Conservation (phyloP, 129 eudicot genomes). For the carrot (Daucus carota) region DNA sequence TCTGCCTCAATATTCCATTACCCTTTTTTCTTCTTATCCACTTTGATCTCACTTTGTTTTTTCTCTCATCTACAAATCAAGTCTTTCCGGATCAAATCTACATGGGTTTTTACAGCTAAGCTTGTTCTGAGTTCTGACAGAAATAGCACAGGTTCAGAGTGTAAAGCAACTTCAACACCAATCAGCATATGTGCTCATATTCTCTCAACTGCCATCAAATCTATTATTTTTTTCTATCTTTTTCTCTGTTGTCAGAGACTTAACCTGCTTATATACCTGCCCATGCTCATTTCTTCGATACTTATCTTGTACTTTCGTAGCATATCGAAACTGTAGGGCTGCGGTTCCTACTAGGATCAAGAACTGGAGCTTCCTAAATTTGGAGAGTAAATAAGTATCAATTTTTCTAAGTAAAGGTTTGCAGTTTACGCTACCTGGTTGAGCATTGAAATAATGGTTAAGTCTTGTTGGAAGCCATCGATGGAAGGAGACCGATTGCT, state of each 20-base stretch:
- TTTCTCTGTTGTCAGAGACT: neutral
- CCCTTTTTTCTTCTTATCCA: neutral
- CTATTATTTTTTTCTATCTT: neutral
- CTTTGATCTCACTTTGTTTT: neutral
- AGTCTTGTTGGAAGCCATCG: neutral
- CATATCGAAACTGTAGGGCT: no score
- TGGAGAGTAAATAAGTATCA: neutral
- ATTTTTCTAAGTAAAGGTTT: neutral
- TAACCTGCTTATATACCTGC: neutral
- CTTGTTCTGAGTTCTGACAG: conserved; percentile 49
- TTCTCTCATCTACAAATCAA: conserved; percentile 24
- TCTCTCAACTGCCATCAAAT: neutral
- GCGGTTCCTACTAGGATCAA: neutral
- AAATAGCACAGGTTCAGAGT: conserved; percentile 33
- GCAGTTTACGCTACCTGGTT: neutral
- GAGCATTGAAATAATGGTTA: neutral
- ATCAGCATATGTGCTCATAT: neutral
- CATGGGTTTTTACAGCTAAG: conserved; percentile 79
- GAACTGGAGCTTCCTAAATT: neutral
- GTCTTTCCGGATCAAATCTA: conserved; percentile 54
- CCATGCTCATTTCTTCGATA: neutral
- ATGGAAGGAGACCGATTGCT: conserved; percentile 54
- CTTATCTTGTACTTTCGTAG: neutral
- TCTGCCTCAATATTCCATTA: neutral
- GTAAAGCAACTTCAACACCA: neutral